Evolutionary conservation across 306 rosid genomes (phyloP).

Genomic region (Crotalaria pallida): DNA sequence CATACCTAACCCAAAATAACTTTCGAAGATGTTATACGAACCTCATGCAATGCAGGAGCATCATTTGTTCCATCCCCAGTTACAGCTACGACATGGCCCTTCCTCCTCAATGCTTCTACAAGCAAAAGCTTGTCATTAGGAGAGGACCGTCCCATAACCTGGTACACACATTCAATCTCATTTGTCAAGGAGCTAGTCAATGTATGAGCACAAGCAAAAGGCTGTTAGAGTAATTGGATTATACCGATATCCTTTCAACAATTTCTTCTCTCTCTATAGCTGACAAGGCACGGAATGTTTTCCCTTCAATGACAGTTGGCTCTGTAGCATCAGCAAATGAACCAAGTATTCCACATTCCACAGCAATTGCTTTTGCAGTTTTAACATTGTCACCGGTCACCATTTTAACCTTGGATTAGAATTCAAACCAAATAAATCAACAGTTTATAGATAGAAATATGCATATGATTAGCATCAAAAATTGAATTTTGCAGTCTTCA

Average conservation of each 20-base stretch:
- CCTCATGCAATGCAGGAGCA: constrained; percentile 96
- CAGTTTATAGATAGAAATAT: not conserved
- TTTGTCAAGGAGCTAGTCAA: not conserved
- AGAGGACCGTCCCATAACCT: constrained; percentile 97
- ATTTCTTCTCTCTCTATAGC: constrained; percentile 44
- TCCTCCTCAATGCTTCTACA: constrained; percentile 84
- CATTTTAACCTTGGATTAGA: constrained; percentile 66
- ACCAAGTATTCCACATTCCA: constrained; percentile 85
- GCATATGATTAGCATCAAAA: constrained; percentile 5
- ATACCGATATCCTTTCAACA: constrained; percentile 68
- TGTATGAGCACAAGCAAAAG: not conserved
- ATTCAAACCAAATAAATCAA: constrained; percentile 15
- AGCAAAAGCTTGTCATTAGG: constrained; percentile 90
- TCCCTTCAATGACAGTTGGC: constrained; percentile 78
- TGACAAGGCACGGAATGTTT: constrained; percentile 55
- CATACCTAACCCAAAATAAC: not conserved
- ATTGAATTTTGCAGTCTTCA: not conserved
- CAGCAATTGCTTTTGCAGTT: constrained; percentile 90
- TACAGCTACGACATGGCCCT: constrained; percentile 78
- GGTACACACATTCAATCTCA: constrained; percentile 4
- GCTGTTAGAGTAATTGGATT: constrained; percentile 5
- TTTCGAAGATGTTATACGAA: constrained; percentile 11
- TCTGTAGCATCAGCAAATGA: constrained; percentile 49
- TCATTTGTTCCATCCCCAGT: constrained; percentile 96
- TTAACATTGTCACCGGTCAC: constrained; percentile 90